Evolutionary conservation across 2,329 filamentous ascomycete species (phyloP), one percentile per base, ranked within the genome.

Genomic region (Cercospora canescens): DNA sequence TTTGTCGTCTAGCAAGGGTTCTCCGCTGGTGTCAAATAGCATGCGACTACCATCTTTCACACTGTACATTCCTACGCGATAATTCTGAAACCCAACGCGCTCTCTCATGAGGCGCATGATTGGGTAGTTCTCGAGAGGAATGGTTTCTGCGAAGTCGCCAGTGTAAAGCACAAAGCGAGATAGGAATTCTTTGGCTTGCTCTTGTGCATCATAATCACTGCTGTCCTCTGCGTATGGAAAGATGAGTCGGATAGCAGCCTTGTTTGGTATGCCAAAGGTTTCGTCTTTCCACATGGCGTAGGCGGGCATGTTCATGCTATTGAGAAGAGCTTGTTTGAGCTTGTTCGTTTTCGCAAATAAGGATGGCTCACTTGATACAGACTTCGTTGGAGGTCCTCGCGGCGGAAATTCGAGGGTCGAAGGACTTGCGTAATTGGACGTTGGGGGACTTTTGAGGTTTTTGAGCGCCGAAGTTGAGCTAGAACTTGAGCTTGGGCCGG

Each of bases 271-370:
- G 0, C 87, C 88, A 55, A 93, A 88, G 56, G 87, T 90, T 61
- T 90, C 87, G 70, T 94, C 91, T 74, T 89, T 90, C 91, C 91
- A 94, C 88, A 93, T 91, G 26, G 90, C 89, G 52, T 93, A 81
- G 24, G 92, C 89, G 0, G 91, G 91, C 74, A 92, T 88, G 67
- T 88, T 86, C 28, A 91, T 91, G 41, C 88, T 91, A 74, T 93
- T 90, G 6, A 94, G 80, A 21, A 94, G 83, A 0, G 91, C 90
- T 74, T 94, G 91, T 76, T 93, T 94, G 81, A 94, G 87, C 59
- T 89, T 82, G 7, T 86, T 87, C 62, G 91, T 87, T 75, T 93
- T 94, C 72, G 91, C 88, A 26, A 93, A 83, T 12, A 90, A 81
- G 0, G 90, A 90, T 0, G 89, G 88, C 2, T 86, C 83, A 63